Conservation (phyloP, 2,329 filamentous ascomycete genomes). For the Cladosporium sp. region DNA sequence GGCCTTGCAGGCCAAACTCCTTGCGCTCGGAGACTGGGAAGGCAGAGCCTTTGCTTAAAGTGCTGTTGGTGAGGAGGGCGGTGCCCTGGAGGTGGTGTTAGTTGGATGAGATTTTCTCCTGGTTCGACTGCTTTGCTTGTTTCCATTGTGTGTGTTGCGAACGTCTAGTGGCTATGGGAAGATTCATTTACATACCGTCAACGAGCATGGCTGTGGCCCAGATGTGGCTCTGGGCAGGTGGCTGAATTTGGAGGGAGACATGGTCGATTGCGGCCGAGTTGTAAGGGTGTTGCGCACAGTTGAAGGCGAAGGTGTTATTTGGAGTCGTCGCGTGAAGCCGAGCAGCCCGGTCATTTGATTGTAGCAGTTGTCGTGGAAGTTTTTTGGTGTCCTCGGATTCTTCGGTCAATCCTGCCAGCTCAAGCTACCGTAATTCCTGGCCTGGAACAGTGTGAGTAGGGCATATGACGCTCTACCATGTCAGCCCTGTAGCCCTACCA, state of each 20-base stretch:
- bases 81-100: conserved; percentile 21
- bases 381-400: no score
- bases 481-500: neutral
- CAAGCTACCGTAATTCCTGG: no score
- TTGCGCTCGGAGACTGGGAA: conserved; percentile 66
- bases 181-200: neutral
- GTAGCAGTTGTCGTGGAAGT: no score
- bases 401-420: no score
- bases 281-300: no score
- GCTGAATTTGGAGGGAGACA: neutral
- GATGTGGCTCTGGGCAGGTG: neutral
- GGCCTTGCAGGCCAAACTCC: conserved; percentile 65
- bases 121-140: neutral
- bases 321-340: no score
- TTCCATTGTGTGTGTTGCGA: no score
- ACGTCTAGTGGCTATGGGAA: no score
- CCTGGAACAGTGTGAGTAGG: neutral
- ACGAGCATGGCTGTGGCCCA: neutral
- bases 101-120: neutral
- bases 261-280: neutral
- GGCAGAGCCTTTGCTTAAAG: conserved; percentile 80
- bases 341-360: no score
- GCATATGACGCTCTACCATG: neutral
- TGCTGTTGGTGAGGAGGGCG: conserved; percentile 59
- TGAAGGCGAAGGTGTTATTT: no score